These are phyloP conservation scores for Umbelopsis isabellina DNA, from an alignment of 192 early-diverging fungal species.

Conservation along the genomic window DNA sequence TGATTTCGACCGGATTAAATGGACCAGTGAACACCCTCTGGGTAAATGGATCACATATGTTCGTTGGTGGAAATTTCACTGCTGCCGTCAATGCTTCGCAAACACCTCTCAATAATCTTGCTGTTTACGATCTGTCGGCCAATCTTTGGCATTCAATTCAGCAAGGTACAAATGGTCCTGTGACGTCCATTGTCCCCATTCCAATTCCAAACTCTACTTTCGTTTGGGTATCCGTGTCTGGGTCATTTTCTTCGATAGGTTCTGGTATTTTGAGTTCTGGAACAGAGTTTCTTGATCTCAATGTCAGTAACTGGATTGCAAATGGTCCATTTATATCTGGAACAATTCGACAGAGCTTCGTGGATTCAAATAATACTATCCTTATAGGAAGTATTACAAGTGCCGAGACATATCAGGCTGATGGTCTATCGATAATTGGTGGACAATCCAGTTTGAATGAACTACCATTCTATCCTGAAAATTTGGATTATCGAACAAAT, in stretches of 20 bases:
- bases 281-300: constrained; percentile 17
- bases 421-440: background rate
- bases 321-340: constrained; percentile 4
- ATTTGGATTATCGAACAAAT: constrained; percentile 25
- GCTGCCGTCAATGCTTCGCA: background rate
- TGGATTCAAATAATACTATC: background rate
- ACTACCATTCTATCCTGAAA: background rate
- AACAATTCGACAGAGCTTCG: background rate
- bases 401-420: constrained; percentile 14
- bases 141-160: background rate
- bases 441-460: background rate
- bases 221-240: background rate
- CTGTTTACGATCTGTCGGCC: constrained; percentile 8
- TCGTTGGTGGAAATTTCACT: constrained; percentile 34
- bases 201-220: background rate
- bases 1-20: constrained; percentile 19
- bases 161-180: constrained; percentile 26
- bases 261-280: background rate
- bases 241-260: background rate
- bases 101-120: constrained; percentile 10
- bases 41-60: constrained; percentile 24
- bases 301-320: background rate
- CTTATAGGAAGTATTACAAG: background rate
- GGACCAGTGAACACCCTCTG: constrained; percentile 7
- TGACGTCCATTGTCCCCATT: background rate